Evolutionary conservation across 2,329 filamentous ascomycete genomes (phyloP).

Genomic region (Aspergillus fijiensis): DNA sequence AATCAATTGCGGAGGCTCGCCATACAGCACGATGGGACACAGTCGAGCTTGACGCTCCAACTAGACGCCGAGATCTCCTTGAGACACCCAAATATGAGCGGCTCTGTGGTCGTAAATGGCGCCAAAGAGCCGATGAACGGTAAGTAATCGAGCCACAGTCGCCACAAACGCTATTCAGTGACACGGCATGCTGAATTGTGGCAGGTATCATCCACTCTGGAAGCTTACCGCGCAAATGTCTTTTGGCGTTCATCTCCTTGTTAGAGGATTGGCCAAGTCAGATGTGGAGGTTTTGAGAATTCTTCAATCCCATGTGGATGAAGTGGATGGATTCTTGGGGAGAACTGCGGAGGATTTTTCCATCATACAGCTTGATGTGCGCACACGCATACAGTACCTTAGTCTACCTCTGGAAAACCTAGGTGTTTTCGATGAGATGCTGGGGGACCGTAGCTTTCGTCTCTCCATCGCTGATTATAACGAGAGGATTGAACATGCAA

Average conservation of each 20-base stretch:
- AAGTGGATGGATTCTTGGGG: slow-evolving; percentile 88
- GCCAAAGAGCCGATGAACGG: slow-evolving; percentile 67
- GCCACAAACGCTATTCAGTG: neutral
- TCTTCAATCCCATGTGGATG: slow-evolving; percentile 86
- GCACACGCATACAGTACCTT: slow-evolving; percentile 74
- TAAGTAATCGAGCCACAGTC: slow-evolving; percentile 14
- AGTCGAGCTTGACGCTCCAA: slow-evolving; percentile 39
- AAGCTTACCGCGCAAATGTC: slow-evolving; percentile 91
- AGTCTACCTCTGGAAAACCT: slow-evolving; percentile 81
- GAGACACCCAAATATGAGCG: slow-evolving; percentile 67
- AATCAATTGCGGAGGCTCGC: slow-evolving; percentile 44
- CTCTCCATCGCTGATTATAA: slow-evolving; percentile 81
- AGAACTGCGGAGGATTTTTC: slow-evolving; percentile 81
- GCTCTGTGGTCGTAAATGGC: slow-evolving; percentile 73
- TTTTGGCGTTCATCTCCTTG: slow-evolving; percentile 85
- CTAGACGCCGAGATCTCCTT: slow-evolving; percentile 65
- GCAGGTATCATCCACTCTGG: slow-evolving; percentile 77
- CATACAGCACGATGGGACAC: slow-evolving; percentile 25
- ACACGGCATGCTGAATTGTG: slow-evolving; percentile 8
- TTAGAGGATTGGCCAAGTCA: slow-evolving; percentile 83
- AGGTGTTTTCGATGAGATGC: slow-evolving; percentile 78
- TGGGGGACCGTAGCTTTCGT: slow-evolving; percentile 80
- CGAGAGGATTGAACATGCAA: slow-evolving; percentile 84
- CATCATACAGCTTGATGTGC: slow-evolving; percentile 74
- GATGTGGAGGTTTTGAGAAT: slow-evolving; percentile 85